These are phyloP conservation scores for Mrakia frigida DNA, from an alignment of 768 basidiomycete species.

Conservation along the genomic window DNA sequence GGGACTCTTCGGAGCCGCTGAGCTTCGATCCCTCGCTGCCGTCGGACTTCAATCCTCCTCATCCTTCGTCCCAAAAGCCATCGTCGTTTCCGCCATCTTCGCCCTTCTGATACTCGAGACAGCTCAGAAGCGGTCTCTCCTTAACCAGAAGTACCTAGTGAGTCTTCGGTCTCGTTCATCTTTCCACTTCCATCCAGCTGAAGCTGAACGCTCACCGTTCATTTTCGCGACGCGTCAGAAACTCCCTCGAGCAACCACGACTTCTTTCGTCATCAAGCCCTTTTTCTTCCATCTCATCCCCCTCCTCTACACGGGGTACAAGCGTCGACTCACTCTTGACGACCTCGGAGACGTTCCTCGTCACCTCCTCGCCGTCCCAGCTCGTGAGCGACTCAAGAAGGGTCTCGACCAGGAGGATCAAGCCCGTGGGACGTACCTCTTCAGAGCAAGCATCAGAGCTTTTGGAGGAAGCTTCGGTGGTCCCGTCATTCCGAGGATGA, in stretches of 20 bases:
- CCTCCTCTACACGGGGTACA: conserved; percentile 21
- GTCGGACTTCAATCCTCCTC: conserved; percentile 8
- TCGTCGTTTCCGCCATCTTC: neutral
- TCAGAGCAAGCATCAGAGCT: neutral
- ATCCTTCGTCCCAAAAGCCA: conserved; percentile 2
- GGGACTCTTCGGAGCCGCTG: conserved; percentile 5
- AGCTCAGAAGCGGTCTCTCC: conserved; percentile 5
- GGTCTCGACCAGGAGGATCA: neutral
- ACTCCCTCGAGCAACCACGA: neutral
- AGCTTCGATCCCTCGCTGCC: conserved; percentile 17
- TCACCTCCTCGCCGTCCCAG: conserved; percentile 4
- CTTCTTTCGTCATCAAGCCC: conserved; percentile 18
- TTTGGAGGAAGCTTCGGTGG: conserved; percentile 1
- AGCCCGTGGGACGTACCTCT: neutral
- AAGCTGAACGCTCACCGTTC: neutral
- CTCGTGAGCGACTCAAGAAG: neutral
- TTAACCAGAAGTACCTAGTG: conserved; percentile 6
- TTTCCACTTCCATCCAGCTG: neutral
- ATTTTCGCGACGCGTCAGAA: neutral
- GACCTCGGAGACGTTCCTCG: conserved; percentile 7
- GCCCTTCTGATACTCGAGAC: conserved; percentile 16
- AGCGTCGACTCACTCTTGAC: conserved; percentile 12
- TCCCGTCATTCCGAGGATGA: conserved; percentile 13
- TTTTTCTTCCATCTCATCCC: conserved; percentile 19
- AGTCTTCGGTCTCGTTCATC: neutral